Evolutionary conservation across 352 stramenopile species (phyloP).

Genomic region (Phytophthora pinifolia): DNA sequence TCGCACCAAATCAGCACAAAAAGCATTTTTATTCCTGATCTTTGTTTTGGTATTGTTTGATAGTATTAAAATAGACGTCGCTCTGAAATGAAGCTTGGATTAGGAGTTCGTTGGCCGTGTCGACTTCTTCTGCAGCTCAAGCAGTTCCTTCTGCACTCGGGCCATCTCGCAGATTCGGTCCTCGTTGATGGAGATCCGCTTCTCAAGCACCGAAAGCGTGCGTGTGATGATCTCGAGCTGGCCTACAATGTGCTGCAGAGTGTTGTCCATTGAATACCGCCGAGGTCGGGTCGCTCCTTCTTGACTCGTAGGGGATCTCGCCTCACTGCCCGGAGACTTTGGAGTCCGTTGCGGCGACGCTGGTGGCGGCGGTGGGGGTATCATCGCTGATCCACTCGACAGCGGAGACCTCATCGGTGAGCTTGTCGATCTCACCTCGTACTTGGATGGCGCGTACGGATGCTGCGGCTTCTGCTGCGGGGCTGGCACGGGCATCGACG

Average conservation of each 20-base stretch:
- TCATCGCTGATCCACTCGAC: conserved; percentile 1
- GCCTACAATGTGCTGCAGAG: conserved; percentile 88
- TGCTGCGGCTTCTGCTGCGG: conserved; percentile 44
- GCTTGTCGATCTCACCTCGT: conserved; percentile 29
- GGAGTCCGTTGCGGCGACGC: conserved; percentile 7
- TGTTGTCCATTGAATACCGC: conserved; percentile 35
- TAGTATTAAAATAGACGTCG: too few species aligned
- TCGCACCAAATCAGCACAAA: too few species aligned
- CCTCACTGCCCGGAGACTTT: conserved; percentile 19
- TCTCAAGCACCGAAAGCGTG: conserved; percentile 82
- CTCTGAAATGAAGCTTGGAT: too few species aligned
- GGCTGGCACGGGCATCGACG: conserved; percentile 27
- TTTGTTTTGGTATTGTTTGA: too few species aligned
- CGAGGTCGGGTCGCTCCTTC: conserved; percentile 12
- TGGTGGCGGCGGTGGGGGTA: conserved; percentile 10
- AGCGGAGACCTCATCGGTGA: conserved; percentile 10
- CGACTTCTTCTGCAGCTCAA: conserved; percentile 47
- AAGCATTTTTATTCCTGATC: too few species aligned
- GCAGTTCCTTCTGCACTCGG: conserved; percentile 56
- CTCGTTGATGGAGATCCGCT: conserved; percentile 84
- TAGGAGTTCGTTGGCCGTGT: conserved; percentile 14
- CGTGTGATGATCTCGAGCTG: conserved; percentile 89
- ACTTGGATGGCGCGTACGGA: conserved; percentile 38
- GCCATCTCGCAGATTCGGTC: conserved; percentile 72
- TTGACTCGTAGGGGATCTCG: conserved; percentile 12